Conservation (phyloP, 2,329 filamentous ascomycete genomes). For the Verticillium klebahnii region DNA sequence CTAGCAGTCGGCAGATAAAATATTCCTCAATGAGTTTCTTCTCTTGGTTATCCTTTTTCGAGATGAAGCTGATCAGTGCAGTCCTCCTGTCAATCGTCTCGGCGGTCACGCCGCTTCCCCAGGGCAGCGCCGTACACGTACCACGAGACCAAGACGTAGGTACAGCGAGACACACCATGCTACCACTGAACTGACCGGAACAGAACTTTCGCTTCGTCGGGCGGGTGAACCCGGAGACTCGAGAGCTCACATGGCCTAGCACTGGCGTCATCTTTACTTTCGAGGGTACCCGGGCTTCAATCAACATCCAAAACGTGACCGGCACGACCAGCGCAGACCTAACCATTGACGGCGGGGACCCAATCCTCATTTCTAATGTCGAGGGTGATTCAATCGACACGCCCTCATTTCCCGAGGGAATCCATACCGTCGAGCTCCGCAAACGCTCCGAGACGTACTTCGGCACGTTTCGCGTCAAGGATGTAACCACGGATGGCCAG, state of each 20-base stretch:
- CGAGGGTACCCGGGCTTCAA: constrained; percentile 30
- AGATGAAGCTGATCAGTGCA: background rate
- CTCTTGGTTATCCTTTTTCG: background rate
- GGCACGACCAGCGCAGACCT: constrained; percentile 29
- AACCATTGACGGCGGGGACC: constrained; percentile 24
- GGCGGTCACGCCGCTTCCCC: background rate
- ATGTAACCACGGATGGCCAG: constrained; percentile 20
- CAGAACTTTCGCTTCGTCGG: constrained; percentile 22
- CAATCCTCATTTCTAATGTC: constrained; percentile 22
- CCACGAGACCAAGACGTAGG: background rate
- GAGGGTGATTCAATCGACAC: constrained; percentile 23
- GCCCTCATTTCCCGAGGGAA: constrained; percentile 23
- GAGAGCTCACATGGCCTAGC: constrained; percentile 38
- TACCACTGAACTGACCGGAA: background rate
- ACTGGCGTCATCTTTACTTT: constrained; percentile 36
- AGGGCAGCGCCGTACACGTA: background rate
- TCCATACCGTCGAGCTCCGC: constrained; percentile 30
- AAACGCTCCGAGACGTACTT: constrained; percentile 33
- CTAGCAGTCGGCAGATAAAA: background rate
- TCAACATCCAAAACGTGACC: constrained; percentile 22
- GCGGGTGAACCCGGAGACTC: constrained; percentile 35
- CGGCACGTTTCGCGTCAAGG: constrained; percentile 13
- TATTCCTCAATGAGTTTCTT: background rate
- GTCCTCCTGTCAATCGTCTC: background rate
- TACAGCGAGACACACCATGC: background rate